Conservation (phyloP, 371 early-diverging fungal species). For the Syncephalastrum sp. region DNA sequence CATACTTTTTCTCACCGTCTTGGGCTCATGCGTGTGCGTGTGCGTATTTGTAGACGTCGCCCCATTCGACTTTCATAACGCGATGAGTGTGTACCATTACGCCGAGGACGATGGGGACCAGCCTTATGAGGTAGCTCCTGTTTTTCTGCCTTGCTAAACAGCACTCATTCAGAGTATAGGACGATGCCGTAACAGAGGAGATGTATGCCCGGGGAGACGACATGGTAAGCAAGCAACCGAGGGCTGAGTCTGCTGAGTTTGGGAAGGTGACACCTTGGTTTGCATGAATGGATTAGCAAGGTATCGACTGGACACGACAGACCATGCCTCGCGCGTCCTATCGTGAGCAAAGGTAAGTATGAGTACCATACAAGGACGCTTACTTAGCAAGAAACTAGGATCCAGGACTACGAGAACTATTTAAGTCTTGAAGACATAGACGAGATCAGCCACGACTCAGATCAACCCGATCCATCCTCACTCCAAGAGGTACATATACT, state of each 20-base stretch:
- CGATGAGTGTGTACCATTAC: no score
- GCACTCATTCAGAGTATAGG: neutral
- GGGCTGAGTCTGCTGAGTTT: slow-evolving; percentile 6
- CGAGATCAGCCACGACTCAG: neutral
- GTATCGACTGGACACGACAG: slow-evolving; percentile 33
- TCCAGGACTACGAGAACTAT: slow-evolving; percentile 26
- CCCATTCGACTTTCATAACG: no score
- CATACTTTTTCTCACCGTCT: no score
- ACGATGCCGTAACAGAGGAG: slow-evolving; percentile 26
- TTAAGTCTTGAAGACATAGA: slow-evolving; percentile 21
- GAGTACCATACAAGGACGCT: neutral
- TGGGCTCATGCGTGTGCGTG: no score
- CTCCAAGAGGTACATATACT: no score
- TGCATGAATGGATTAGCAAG: slow-evolving; percentile 34
- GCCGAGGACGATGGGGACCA: no score
- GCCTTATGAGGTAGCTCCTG: no score
- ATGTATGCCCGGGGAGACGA: slow-evolving; percentile 35
- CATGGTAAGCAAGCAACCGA: slow-evolving; percentile 22
- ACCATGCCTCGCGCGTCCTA: slow-evolving; percentile 21
- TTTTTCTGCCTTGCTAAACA: no score
- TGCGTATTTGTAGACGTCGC: no score
- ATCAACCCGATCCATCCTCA: no score
- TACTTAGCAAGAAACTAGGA: slow-evolving; percentile 1
- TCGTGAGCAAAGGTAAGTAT: slow-evolving; percentile 28
- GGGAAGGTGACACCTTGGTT: slow-evolving; percentile 9